A percentile compares a stretch with the other conserved stretches of the same genome.
Conservation (phyloP, 768 basidiomycete species). For the Boletus subparvulus region DNA sequence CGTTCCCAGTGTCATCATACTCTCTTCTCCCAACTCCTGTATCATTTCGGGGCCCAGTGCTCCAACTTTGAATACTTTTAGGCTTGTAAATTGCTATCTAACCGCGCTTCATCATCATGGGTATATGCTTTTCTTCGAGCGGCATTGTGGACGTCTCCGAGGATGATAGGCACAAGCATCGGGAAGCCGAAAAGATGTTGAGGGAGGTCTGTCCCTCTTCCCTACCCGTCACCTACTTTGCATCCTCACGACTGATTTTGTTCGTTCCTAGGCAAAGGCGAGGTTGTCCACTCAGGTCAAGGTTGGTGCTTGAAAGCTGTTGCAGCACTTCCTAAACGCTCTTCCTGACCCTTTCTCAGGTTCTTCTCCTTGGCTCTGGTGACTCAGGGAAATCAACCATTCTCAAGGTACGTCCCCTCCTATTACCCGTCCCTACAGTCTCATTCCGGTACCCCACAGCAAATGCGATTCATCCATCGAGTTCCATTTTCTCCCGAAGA, state of each 20-base stretch:
- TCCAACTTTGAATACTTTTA: not conserved
- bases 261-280: conserved; percentile 59
- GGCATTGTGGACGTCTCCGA: conserved; percentile 60
- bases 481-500: conserved; percentile 81
- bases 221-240: not conserved
- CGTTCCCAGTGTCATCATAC: not conserved
- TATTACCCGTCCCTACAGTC: not conserved
- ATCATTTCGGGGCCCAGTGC: conserved; percentile 15
- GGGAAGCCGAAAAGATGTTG: conserved; percentile 74
- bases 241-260: not conserved
- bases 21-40: not conserved
- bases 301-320: conserved; percentile 39
- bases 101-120: conserved; percentile 51
- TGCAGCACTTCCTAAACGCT: not conserved
- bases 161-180: conserved; percentile 62
- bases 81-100: conserved; percentile 4
- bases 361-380: conserved; percentile 88
- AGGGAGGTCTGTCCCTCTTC: conserved; percentile 55
- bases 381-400: conserved; percentile 94
- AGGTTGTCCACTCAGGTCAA: conserved; percentile 75
- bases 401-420: conserved; percentile 60
- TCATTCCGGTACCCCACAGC: conserved; percentile 43
- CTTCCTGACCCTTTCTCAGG: conserved; percentile 39
- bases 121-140: conserved; percentile 71
- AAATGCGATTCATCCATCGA: conserved; percentile 96